A percentile compares a stretch with the other conserved stretches of the same genome.
phyloP scores from a whole-genome alignment of 805 yeast genomes.

The Komagataella mondaviorum region DNA sequence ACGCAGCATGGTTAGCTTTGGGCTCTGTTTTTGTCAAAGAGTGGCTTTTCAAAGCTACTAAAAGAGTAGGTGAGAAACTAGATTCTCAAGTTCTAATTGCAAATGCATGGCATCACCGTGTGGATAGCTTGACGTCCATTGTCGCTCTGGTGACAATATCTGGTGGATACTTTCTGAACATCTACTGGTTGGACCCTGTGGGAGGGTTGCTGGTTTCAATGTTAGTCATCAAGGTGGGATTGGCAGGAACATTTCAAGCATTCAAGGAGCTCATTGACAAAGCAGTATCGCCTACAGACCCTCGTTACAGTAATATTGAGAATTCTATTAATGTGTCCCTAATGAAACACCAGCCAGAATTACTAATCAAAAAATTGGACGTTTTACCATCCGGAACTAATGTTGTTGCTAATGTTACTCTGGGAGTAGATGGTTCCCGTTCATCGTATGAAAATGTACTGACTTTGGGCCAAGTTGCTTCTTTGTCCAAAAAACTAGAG shows the following conservation, averaged over 20 bases:
- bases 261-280: constrained; percentile 69
- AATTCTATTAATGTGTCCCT: constrained; percentile 18
- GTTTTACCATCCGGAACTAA: constrained; percentile 43
- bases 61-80: constrained; percentile 60
- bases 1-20: constrained; percentile 94
- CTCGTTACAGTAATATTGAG: constrained; percentile 28
- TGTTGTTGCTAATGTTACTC: constrained; percentile 23
- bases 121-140: constrained; percentile 81
- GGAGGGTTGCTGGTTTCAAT: constrained; percentile 85
- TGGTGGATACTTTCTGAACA: constrained; percentile 64
- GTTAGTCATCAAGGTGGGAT: constrained; percentile 76
- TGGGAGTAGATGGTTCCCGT: constrained; percentile 18
- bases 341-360: constrained; percentile 18
- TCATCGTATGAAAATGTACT: constrained; percentile 13
- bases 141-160: constrained; percentile 86
- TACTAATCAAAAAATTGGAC: constrained; percentile 24
- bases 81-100: constrained; percentile 88
- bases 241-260: constrained; percentile 55
- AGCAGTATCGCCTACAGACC: constrained; percentile 39
- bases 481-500: constrained; percentile 13
- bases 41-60: constrained; percentile 74
- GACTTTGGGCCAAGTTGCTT: constrained; percentile 19
- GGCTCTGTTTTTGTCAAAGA: constrained; percentile 83
- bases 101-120: constrained; percentile 98
- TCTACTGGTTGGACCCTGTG: constrained; percentile 80